phyloP scores from a whole-genome alignment of 306 rosid genomes.

The Medicago ruthenica region DNA sequence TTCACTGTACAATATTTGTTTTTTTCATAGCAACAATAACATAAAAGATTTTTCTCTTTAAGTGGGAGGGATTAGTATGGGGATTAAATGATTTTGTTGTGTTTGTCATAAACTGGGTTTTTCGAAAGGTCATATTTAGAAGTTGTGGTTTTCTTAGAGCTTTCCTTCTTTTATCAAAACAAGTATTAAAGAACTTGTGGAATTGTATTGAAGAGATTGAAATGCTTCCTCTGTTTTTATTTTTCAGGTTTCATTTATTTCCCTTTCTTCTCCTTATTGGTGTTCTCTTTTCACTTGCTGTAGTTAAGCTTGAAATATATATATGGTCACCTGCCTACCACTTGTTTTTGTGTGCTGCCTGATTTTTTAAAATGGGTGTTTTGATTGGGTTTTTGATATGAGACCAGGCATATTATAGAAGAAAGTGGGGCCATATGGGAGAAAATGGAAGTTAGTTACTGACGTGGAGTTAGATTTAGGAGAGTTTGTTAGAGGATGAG shows the following conservation, averaged over 20 bases:
- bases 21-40: background rate
- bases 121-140: background rate
- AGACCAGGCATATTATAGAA: no score
- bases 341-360: background rate
- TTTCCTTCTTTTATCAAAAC: background rate
- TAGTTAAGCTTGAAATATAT: background rate
- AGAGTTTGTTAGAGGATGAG: no score
- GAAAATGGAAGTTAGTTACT: no score
- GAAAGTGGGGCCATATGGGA: no score
- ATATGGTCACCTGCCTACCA: background rate
- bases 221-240: constrained; percentile 15
- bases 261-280: background rate
- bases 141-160: background rate
- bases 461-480: no score
- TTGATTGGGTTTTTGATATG: background rate
- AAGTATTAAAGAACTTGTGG: background rate
- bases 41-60: background rate
- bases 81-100: background rate
- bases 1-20: background rate
- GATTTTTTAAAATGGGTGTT: constrained; percentile 2
- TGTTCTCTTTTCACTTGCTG: background rate
- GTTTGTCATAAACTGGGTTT: background rate
- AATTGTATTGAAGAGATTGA: background rate
- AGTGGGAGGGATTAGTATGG: background rate
- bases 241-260: background rate